Conservation (phyloP, 1,284 basidiomycete species). For the Melampsora americana region DNA sequence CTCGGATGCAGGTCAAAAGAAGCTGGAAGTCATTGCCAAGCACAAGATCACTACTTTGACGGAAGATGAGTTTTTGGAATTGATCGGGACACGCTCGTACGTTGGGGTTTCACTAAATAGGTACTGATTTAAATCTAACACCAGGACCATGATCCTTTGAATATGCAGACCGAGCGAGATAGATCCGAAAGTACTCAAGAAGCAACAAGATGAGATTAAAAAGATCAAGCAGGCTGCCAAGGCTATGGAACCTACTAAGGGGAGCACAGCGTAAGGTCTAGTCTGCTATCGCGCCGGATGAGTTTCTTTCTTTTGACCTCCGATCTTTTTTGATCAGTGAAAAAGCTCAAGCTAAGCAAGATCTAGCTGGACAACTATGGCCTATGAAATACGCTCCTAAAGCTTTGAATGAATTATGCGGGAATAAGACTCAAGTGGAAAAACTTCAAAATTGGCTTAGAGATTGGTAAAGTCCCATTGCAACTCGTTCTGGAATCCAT, state of each 20-base stretch:
- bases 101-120: not conserved
- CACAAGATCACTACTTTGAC: slow-evolving; percentile 69
- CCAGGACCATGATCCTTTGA: not conserved
- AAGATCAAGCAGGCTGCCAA: slow-evolving; percentile 55
- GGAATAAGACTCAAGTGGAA: slow-evolving; percentile 86
- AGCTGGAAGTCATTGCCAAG: slow-evolving; percentile 78
- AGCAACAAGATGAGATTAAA: slow-evolving; percentile 72
- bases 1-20: slow-evolving; percentile 78
- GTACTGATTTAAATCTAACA: too few relatives aligned
- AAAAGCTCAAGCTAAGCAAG: slow-evolving; percentile 11
- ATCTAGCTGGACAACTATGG: slow-evolving; percentile 68
- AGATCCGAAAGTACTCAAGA: slow-evolving; percentile 77
- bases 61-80: slow-evolving; percentile 81
- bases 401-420: slow-evolving; percentile 82
- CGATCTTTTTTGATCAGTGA: not conserved
- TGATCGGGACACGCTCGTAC: slow-evolving; percentile 64
- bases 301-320: not conserved
- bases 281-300: too few relatives aligned
- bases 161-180: slow-evolving; percentile 52
- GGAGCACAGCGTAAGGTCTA: slow-evolving; percentile 20
- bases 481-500: too few relatives aligned
- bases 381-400: slow-evolving; percentile 91
- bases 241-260: slow-evolving; percentile 45
- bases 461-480: slow-evolving; percentile 81
- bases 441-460: slow-evolving; percentile 81